phyloP scores from a whole-genome alignment of 495 filamentous ascomycete species.

The Trichoderma gamsii region DNA sequence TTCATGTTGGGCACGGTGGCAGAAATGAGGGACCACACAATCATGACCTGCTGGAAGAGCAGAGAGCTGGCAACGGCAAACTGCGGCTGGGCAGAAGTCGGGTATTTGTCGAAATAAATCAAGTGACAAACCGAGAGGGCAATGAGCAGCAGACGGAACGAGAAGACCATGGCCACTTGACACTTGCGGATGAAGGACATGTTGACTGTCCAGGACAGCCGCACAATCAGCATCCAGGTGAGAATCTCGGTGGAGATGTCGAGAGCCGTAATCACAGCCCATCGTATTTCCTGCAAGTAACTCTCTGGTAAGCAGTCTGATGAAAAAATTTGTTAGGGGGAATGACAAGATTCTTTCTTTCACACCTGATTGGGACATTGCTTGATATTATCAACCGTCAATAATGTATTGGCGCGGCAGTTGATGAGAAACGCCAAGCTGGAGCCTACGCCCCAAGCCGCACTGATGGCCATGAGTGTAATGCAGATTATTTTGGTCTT shows the following conservation, averaged over 20 bases:
- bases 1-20: not conserved
- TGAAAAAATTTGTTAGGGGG: not conserved
- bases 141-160: conserved; percentile 2
- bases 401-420: not conserved
- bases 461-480: not conserved
- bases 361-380: not conserved
- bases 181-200: not conserved
- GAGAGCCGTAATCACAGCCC: not conserved
- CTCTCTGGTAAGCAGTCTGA: not conserved
- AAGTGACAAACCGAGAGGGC: not conserved
- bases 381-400: not conserved
- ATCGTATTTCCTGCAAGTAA: not conserved
- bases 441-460: not conserved
- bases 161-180: conserved; percentile 1
- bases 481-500: not conserved
- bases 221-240: not conserved
- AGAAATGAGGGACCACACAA: not conserved
- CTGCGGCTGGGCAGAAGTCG: not conserved
- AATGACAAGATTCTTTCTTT: not conserved
- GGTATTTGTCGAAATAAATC: not conserved
- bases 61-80: not conserved
- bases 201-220: not conserved
- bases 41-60: not conserved
- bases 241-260: not conserved
- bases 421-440: not conserved